Evolutionary conservation across 1,284 basidiomycete genomes (phyloP).

Genomic region (Boletus albobrunnescens): DNA sequence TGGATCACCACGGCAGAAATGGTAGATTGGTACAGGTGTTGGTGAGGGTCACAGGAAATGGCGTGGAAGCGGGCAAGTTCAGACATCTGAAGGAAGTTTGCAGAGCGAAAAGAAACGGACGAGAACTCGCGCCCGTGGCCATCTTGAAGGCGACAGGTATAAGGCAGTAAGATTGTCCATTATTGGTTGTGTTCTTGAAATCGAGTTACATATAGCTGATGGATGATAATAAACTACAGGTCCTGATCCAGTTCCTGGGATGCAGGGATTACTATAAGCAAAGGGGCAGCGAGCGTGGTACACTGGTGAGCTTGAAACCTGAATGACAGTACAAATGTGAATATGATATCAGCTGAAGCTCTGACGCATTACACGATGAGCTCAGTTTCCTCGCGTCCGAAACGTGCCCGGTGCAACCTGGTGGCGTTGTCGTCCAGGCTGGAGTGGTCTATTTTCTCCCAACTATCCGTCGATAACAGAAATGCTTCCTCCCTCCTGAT

Average conservation of each 20-base stretch:
- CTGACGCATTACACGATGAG: slow-evolving; percentile 11
- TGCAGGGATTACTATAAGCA: neutral
- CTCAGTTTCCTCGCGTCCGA: slow-evolving; percentile 23
- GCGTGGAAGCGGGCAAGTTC: slow-evolving; percentile 6
- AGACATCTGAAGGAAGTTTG: slow-evolving; percentile 9
- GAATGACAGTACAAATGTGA: neutral
- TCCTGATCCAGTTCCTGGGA: slow-evolving; percentile 30
- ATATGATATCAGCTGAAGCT: neutral
- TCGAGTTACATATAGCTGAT: neutral
- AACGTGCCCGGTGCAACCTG: neutral
- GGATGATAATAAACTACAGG: too few species aligned
- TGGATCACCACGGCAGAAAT: slow-evolving; percentile 3
- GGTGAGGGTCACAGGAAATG: slow-evolving; percentile 9
- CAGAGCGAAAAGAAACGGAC: slow-evolving; percentile 7
- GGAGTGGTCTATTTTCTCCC: neutral
- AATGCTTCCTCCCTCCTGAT: slow-evolving; percentile 6
- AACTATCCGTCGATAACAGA: neutral
- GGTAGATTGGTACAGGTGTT: neutral
- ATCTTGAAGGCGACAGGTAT: slow-evolving; percentile 1
- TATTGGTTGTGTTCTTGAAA: neutral
- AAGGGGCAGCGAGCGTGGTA: slow-evolving; percentile 1
- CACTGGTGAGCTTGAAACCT: neutral
- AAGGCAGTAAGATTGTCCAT: neutral
- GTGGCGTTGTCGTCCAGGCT: neutral
- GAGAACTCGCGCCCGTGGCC: neutral